Evolutionary conservation across 2,329 filamentous ascomycete genomes (phyloP), one percentile per base, ranked within the genome.

Genomic region (Byssoonygena ceratinophila): DNA sequence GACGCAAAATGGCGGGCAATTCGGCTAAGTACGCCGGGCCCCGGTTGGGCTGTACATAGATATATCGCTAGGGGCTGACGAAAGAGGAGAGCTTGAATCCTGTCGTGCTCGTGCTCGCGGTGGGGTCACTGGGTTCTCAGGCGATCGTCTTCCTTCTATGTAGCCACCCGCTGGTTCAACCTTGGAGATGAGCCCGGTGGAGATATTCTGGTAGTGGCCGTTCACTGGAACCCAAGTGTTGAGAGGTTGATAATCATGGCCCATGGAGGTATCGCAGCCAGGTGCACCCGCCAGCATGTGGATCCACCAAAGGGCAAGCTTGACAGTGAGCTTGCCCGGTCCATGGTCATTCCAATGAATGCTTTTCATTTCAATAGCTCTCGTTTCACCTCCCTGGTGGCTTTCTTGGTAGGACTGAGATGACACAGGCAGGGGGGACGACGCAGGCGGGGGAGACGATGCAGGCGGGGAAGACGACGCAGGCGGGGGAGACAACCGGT

Each of bases 261-360:
- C 40, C 22, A 55, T 46, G 23, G 8, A 29, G 14, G 31, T 53
- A 20, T 50, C 45, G 16, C 54, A 37, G 36, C 39, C 46, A 8
- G 54, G 54, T 1, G 54, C 54, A 25, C 16, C 51, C 4, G 54
- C 54, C 43, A 56, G 16, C 51, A 56, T 56, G 45, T 56, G 54
- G 16, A 56, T 47, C 54, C 51, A 56, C 54, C 54, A 56, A 2
- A 56, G 22, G 12, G 51, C 54, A 39, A 56, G 51, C 31, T 54
- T 54, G 7, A 56, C 43, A 1, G 54, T 56, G 4, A 56, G 47
- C 18, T 52, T 47, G 4, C 14, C 40, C 22, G 11, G 34, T 4
- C 54, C 54, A 2, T 45, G 25, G 44, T 51, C 36, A 9, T 6
- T 6, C 54, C 54, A 56, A 11, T 46, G 51, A 45, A 56, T 56